Evolutionary conservation across 345 rosid species (phyloP).

Genomic region (Lepidium africanum): DNA sequence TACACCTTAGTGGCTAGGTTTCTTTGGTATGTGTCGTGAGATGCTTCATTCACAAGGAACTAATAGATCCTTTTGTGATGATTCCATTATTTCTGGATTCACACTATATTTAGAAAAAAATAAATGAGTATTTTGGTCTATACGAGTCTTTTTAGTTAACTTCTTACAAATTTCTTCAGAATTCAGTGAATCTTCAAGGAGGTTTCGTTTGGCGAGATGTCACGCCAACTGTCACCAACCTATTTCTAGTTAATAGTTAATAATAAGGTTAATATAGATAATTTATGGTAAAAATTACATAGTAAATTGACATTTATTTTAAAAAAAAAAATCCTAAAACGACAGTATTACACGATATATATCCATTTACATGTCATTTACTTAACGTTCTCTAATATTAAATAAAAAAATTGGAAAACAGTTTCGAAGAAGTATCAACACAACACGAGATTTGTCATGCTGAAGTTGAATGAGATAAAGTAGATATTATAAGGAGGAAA

Average conservation of each 20-base stretch:
- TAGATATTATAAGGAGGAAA: too few relatives aligned
- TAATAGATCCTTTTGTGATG: not conserved
- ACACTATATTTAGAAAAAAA: not conserved
- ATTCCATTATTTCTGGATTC: not conserved
- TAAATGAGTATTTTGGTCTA: not conserved
- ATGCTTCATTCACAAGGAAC: conserved; percentile 5
- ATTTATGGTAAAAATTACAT: too few relatives aligned
- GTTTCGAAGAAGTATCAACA: not conserved
- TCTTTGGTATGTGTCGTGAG: not conserved
- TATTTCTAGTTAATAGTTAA: too few relatives aligned
- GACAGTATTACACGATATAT: not conserved
- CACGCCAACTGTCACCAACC: conserved; percentile 23
- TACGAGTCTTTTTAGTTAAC: not conserved
- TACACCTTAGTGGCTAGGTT: conserved; percentile 4
- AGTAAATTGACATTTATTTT: too few relatives aligned
- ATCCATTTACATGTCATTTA: not conserved
- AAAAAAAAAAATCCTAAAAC: too few relatives aligned
- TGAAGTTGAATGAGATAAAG: not conserved
- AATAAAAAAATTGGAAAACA: too few relatives aligned
- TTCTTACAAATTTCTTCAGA: not conserved
- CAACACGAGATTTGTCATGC: not conserved
- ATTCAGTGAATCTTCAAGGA: not conserved
- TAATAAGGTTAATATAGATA: too few relatives aligned
- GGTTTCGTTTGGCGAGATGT: not conserved
- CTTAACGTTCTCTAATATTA: too few relatives aligned